These are phyloP conservation scores for Raddia guianensis DNA, from an alignment of 176 grass and related monocot species.

Conservation along the genomic window DNA sequence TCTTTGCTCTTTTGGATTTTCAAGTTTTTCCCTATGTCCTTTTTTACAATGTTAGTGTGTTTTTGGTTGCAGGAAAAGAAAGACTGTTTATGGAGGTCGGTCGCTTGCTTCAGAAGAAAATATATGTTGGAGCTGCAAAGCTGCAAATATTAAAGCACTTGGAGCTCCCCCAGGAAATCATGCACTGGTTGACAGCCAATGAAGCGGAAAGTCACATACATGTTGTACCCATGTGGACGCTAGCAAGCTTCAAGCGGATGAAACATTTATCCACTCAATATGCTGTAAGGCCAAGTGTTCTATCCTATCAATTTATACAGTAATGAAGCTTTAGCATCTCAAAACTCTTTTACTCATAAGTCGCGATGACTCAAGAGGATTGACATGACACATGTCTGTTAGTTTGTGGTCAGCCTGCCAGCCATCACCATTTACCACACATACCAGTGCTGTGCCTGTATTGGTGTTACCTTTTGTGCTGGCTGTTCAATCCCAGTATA, in stretches of 20 bases:
- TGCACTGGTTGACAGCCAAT: conserved; percentile 91
- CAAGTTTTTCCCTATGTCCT: conserved; percentile 6
- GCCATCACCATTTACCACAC: not conserved
- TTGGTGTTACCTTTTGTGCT: not conserved
- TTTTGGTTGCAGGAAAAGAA: conserved; percentile 74
- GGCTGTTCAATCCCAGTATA: not conserved
- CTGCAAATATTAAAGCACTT: conserved; percentile 70
- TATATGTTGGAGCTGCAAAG: conserved; percentile 85
- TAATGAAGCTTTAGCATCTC: conserved; percentile 1
- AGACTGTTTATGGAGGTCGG: conserved; percentile 82
- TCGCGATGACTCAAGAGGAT: not conserved
- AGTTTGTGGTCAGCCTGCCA: not conserved
- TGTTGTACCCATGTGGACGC: conserved; percentile 97
- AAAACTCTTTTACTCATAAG: not conserved
- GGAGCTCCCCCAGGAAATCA: conserved; percentile 74
- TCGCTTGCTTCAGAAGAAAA: conserved; percentile 80
- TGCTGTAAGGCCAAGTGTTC: conserved; percentile 55
- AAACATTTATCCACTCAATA: conserved; percentile 86
- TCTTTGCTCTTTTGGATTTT: conserved; percentile 21
- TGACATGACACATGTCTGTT: not conserved
- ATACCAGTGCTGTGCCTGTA: not conserved
- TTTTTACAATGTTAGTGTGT: conserved; percentile 9
- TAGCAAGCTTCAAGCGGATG: conserved; percentile 94
- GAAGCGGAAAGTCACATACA: conserved; percentile 93
- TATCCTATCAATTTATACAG: conserved; percentile 19